Evolutionary conservation across 2,329 filamentous ascomycete genomes (phyloP), one percentile per base, ranked within the genome.

Genomic region (Colletotrichum eleusines): DNA sequence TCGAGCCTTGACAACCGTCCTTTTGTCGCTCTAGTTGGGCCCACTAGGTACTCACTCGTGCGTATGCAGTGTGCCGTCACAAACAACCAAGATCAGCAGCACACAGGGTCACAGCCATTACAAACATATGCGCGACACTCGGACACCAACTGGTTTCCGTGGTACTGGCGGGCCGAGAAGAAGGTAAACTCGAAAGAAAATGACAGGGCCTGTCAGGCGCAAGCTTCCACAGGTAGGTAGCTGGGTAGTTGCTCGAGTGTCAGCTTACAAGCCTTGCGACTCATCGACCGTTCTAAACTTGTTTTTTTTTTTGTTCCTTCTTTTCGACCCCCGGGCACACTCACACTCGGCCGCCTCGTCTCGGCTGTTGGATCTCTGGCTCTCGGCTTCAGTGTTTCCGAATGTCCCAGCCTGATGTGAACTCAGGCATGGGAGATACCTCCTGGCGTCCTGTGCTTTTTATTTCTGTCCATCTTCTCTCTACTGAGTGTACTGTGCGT

Each of bases 361-460:
- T 67, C 54, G 48, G 63, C 40, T 68, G 68, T 63, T 51, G 48
- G 50, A 67, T 70, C 50, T 70, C 50, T 62, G 28, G 55, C 28
- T 61, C 57, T 63, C 33, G 58, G 58, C 44, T 35, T 64, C 51
- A 63, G 44, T 58, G 44, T 67, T 68, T 68, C 51, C 60, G 51
- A 53, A 48, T 42, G 23, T 63, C 35, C 28, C 42, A 33, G 31
- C 31, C 40, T 55, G 65, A 46, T 18, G 65, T 40, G 59, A 20
- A n/a, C 33, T 11, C 31, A 23, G 40, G 35, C 58, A 18, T 46
- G 31, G 26, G 40, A 61, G 63, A 59, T 64, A 44, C 42, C 68
- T 63, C 46, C 38, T 50, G 58, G 57, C 51, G 68, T 71, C 68
- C 68, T 68, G 64, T 71, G 68, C 67, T 66, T 58, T 62, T 55